These are phyloP conservation scores for Leucocoprinus sp. DNA, from an alignment of 768 basidiomycete genomes.

Conservation along the genomic window DNA sequence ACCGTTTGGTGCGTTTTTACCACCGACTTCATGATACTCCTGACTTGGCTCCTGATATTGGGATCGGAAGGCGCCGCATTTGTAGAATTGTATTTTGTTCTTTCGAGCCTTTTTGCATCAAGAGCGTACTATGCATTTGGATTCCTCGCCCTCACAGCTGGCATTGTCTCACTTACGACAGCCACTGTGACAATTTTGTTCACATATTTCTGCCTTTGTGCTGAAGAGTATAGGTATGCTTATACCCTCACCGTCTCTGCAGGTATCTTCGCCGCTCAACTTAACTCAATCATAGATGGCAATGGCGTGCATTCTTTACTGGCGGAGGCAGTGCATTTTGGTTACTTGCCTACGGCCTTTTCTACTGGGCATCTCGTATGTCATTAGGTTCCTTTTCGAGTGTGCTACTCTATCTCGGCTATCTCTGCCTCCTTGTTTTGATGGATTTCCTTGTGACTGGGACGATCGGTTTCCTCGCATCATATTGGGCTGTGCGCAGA, in stretches of 20 bases:
- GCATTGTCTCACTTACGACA: conserved; percentile 76
- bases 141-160: conserved; percentile 82
- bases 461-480: conserved; percentile 85
- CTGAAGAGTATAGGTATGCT: conserved; percentile 84
- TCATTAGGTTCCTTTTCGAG: conserved; percentile 77
- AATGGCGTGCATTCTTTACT: conserved; percentile 89
- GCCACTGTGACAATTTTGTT: conserved; percentile 88
- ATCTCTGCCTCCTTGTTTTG: conserved; percentile 75
- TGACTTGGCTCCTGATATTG: neutral
- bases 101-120: conserved; percentile 87
- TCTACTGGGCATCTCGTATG: conserved; percentile 84
- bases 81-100: conserved; percentile 88
- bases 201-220: conserved; percentile 86
- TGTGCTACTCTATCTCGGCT: conserved; percentile 82
- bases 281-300: conserved; percentile 53
- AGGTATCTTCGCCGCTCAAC: conserved; percentile 1
- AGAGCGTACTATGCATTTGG: conserved; percentile 95
- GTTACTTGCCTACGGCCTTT: conserved; percentile 81
- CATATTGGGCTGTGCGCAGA: conserved; percentile 83
- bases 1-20: conserved; percentile 60
- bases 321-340: conserved; percentile 92
- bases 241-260: conserved; percentile 14
- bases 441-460: conserved; percentile 86
- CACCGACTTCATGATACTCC: neutral
- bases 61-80: conserved; percentile 71